Base-by-base conservation (phyloP, 345 rosid species). In the Aethionema arabicum region DNA sequence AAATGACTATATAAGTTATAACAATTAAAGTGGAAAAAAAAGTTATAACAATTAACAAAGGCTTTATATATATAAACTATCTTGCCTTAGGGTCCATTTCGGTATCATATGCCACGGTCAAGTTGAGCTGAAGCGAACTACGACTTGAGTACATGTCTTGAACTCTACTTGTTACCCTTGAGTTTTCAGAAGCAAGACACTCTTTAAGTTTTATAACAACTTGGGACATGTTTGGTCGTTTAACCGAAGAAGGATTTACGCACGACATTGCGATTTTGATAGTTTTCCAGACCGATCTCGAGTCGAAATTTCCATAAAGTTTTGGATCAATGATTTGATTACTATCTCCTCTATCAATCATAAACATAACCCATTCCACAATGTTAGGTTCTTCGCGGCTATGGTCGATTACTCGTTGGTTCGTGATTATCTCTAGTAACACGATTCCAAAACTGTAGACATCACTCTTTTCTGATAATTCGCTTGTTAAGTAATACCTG, bases 361-460 rank as follows among this genome's bases (percentile, higher is more conserved):
- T 44, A 29, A 32, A 72, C 11, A 35, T 46, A 0, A 72, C 68
- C 81, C 85, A 80, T 15, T 68, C 45, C 6, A 56, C 51, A 36
- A 84, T 70, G 56, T 63, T 76, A 11, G 58, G 38, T 11, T 6
- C 50, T 3, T 62, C 59, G 13, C 46, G 64, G 6, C 50, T 55
- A 44, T 60, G 66, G 3, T 63, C 68, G 12, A 77, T 52, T 9
- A 76, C 82, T 3, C 68, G 65, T 40, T 46, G 69, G 4, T 82
- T 77, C 6, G 85, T 84, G 40, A 82, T 72, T 5, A 79, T 57
- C 73, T 82, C 82, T 6, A 82, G 15, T 0, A 84, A 50, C 14
- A 81, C 47, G 31, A 84, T 72, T 21, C 85, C 82, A 7, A 76
- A 84, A 39, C 82, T 78, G 37, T 79, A 84, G 7, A 84, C 71